phyloP scores from a whole-genome alignment of 305 asterid species.

The Fraxinus baroniana region DNA sequence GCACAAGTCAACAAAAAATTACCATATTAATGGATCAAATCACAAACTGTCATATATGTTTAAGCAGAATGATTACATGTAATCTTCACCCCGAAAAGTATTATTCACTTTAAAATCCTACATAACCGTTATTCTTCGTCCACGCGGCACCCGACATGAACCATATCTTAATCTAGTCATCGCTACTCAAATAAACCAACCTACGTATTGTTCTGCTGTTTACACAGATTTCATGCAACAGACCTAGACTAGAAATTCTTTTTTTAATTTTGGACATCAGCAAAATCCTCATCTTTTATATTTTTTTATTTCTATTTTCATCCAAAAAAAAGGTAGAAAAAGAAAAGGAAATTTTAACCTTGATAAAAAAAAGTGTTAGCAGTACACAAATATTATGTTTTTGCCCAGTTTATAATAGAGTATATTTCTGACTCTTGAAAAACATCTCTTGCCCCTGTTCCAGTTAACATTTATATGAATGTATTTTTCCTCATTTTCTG shows the following conservation, averaged over 20 bases:
- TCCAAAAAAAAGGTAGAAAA: neutral
- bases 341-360: neutral
- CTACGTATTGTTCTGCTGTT: neutral
- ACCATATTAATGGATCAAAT: too few relatives aligned
- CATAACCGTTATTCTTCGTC: neutral
- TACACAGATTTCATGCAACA: neutral
- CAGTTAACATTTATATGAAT: neutral
- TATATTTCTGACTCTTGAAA: neutral
- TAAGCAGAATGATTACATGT: too few relatives aligned
- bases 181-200: neutral
- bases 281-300: neutral
- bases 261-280: neutral
- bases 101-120: neutral
- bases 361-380: neutral
- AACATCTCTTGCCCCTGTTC: neutral
- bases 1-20: too few relatives aligned
- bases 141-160: neutral
- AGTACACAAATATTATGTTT: neutral
- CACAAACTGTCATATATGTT: too few relatives aligned
- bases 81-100: too few relatives aligned
- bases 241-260: neutral
- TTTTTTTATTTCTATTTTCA: neutral
- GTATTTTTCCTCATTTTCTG: slow-evolving; percentile 3
- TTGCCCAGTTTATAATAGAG: neutral
- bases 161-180: neutral